Evolutionary conservation across 805 yeast genomes (phyloP).

Genomic region (Saturnispora sanitii): DNA sequence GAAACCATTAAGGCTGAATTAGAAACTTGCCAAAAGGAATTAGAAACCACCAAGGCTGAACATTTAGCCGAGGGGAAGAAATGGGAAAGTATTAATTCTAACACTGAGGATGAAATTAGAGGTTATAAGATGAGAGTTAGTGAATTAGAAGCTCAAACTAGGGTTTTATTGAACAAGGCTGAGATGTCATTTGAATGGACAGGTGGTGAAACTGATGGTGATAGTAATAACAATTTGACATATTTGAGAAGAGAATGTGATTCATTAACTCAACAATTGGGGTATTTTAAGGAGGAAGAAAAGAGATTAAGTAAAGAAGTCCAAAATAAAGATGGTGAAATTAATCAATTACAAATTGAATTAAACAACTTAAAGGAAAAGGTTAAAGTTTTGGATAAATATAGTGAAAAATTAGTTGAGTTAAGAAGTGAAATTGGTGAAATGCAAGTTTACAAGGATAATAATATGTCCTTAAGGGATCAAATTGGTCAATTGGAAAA

Average conservation of each 20-base stretch:
- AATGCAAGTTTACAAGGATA: constrained; percentile 24
- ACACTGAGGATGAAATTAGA: constrained; percentile 40
- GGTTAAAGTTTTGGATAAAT: constrained; percentile 16
- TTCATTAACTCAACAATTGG: constrained; percentile 49
- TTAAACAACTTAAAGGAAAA: constrained; percentile 26
- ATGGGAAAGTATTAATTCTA: constrained; percentile 36
- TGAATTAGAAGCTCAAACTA: constrained; percentile 59
- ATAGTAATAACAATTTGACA: no score
- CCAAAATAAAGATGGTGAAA: constrained; percentile 36
- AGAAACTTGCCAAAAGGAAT: constrained; percentile 13
- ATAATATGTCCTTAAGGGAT: constrained; percentile 18
- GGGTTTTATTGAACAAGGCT: constrained; percentile 57
- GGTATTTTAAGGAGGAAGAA: constrained; percentile 43
- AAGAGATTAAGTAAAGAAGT: constrained; percentile 43
- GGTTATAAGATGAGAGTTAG: constrained; percentile 35
- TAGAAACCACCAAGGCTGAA: constrained; percentile 26
- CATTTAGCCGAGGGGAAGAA: constrained; percentile 31
- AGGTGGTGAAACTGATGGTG: constrained; percentile 40
- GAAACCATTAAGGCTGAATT: constrained; percentile 8
- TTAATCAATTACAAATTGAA: constrained; percentile 44
- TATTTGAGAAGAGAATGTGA: constrained; percentile 72
- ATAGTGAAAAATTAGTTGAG: constrained; percentile 16
- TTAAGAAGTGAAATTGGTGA: constrained; percentile 23
- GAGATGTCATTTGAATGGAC: constrained; percentile 26
- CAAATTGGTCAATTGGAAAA: constrained; percentile 15